Evolutionary conservation across 2,329 filamentous ascomycete species (phyloP), one percentile per base, ranked within the genome.

Genomic region (Trichophyton schoenleinii): DNA sequence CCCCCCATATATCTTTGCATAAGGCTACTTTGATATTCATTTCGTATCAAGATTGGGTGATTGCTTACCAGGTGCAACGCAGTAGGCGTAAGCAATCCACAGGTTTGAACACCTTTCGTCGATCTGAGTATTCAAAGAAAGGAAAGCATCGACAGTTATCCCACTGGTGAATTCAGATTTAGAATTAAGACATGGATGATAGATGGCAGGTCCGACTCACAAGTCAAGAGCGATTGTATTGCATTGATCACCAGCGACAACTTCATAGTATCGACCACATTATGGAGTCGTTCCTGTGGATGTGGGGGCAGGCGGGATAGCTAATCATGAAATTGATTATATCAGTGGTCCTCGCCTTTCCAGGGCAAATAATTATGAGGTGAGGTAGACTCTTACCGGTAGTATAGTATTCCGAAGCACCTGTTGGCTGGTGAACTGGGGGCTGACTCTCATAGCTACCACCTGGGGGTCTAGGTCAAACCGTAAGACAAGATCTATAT

Each of bases 231-330:
- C 60, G 22, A 64, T 31, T 3, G 59, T 61, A 5, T 13, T 9
- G 58, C 63, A 65, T 22, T 57, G 20, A 55, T 68, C 65, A 34
- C 60, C 63, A n/a, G 61, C 6, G 20, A 34, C n/a, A 22, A 65
- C 65, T n/a, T 55, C 36, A 48, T 67, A 67, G 58, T 64, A 67
- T 28, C 41, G 48, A 15, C 66, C 66, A 58, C 66, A 67, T 11
- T 61, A n/a, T 5, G 25, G 38, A 22, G 62, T 67, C 2, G 63
- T 64, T 11, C 62, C 64, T 36, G 13, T 60, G 38, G 60, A 63
- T 3, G 64, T 65, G 18, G 63, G 64, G n/a, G 60, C 34, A 6
- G 65, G 58, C n/a, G 62, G 20, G 15, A 62, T 67, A 1, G 66
- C 64, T 9, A 42, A n/a, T 15, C 15, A n/a, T 31, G 6, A 13